These are phyloP conservation scores for Darksidea phi DNA, from an alignment of 495 filamentous ascomycete species.

Conservation along the genomic window DNA sequence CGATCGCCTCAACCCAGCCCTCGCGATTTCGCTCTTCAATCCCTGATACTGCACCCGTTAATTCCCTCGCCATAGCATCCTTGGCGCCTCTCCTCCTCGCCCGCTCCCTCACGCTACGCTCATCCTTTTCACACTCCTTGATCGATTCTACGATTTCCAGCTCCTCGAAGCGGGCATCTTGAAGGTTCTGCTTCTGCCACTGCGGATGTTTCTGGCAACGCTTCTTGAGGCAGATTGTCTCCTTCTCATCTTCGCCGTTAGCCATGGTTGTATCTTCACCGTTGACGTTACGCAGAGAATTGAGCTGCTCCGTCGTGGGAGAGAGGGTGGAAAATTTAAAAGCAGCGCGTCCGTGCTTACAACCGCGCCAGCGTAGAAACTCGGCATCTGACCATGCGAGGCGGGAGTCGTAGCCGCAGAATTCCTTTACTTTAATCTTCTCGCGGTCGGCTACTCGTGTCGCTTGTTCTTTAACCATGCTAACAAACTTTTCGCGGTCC, in stretches of 20 bases:
- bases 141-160: slow-evolving; percentile 42
- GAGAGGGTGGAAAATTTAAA: slow-evolving; percentile 31
- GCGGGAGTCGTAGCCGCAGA: slow-evolving; percentile 65
- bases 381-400: slow-evolving; percentile 61
- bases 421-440: slow-evolving; percentile 53
- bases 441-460: slow-evolving; percentile 35
- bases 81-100: slow-evolving; percentile 25
- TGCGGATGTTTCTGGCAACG: slow-evolving; percentile 43
- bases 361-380: slow-evolving; percentile 49
- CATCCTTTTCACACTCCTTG: slow-evolving; percentile 41
- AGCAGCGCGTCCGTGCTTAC: slow-evolving; percentile 30
- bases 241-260: slow-evolving; percentile 11
- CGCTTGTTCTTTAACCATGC: slow-evolving; percentile 39
- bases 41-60: neutral
- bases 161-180: slow-evolving; percentile 44
- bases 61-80: slow-evolving; percentile 12
- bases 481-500: slow-evolving; percentile 45
- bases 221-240: slow-evolving; percentile 41
- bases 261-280: slow-evolving; percentile 4
- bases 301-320: slow-evolving; percentile 35
- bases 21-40: slow-evolving; percentile 26
- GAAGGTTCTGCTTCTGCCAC: slow-evolving; percentile 45
- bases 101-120: slow-evolving; percentile 39
- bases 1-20: slow-evolving; percentile 29
- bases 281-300: slow-evolving; percentile 13